Base-by-base conservation (phyloP, 108 stramenopile species). In the Cylindrotheca closterium region DNA sequence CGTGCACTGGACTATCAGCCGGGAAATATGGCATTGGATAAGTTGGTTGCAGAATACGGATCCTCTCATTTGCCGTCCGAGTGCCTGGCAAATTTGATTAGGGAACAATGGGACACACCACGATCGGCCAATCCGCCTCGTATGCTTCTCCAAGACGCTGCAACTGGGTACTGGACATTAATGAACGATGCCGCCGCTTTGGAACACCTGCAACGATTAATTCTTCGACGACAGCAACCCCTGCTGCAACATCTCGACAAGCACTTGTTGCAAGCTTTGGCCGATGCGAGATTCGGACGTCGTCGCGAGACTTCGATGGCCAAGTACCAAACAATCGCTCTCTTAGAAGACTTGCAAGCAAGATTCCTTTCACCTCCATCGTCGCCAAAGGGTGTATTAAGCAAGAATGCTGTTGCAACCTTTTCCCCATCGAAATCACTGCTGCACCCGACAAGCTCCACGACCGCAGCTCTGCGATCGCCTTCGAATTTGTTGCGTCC, bases 1-100 rank as follows among this genome's bases (percentile, higher is more conserved):
- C 55, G 51, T 23, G 64, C 68, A 18, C 47, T 81, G 26, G 58
- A 78, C 34, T 78, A 63, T 37, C 80, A 81, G 74, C 80, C 80
- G 17, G 80, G 76, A 19, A 81, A 77, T 42, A 46, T 32, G 18
- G 46, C 46, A 46, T 76, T 54, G 28, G 24, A 49, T 3, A 57
- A 60, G 23, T 19, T 28, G 10, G 19, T 62, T 23, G 27, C 47
- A n/a, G 52, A 68, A 18, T 47, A 24, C 8, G 47, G 55, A 10
- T 47, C 18, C n/a, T 31, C 52, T 17, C 12, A 31, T 51, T 25
- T 19, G 7, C 45, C 45, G 47, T 5, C 28, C 0, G 3, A 24
- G 4, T 25, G 19, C 2, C 34, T 1, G 55, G 5, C 19, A 27
- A 4, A 10, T 30, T 47, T 2, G 18, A 33, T 25, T 25, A 10